Percentiles rank a stretch among this genome's conserved stretches.
Conservation (phyloP, 2,329 filamentous ascomycete species). For the Pseudopyricularia javanii region DNA sequence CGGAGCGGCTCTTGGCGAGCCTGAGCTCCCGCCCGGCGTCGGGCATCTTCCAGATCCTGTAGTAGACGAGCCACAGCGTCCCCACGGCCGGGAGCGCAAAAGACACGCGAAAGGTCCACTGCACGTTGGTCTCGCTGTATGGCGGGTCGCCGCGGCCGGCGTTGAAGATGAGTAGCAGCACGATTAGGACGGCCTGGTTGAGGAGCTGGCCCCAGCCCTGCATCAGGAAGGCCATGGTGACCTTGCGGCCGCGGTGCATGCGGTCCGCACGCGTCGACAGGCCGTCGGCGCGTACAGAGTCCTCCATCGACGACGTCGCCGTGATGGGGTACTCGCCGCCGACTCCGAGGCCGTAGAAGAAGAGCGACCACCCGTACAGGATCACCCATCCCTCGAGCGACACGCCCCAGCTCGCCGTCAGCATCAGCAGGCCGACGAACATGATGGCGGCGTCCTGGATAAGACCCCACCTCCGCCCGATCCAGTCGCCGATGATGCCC, state of each 20-base stretch:
- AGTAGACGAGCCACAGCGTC: constrained; percentile 91
- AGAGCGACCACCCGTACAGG: constrained; percentile 89
- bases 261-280: constrained; percentile 86
- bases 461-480: constrained; percentile 87
- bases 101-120: constrained; percentile 85
- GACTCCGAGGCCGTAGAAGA: constrained; percentile 64
- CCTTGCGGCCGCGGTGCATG: constrained; percentile 88
- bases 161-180: constrained; percentile 82
- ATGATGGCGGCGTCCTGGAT: constrained; percentile 94
- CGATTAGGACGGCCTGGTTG: constrained; percentile 83
- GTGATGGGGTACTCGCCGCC: constrained; percentile 96
- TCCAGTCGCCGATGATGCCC: constrained; percentile 59
- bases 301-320: constrained; percentile 88
- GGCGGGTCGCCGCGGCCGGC: constrained; percentile 62
- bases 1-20: constrained; percentile 70
- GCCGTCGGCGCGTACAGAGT: constrained; percentile 72
- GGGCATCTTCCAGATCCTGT: constrained; percentile 90
- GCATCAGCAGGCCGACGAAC: constrained; percentile 84
- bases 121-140: constrained; percentile 64
- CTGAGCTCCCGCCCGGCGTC: constrained; percentile 73
- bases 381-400: constrained; percentile 91
- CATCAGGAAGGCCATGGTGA: constrained; percentile 89
- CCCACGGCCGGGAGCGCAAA: constrained; percentile 86
- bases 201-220: constrained; percentile 95
- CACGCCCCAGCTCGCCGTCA: constrained; percentile 81